These are phyloP conservation scores for Russula brevipes DNA, from an alignment of 768 basidiomycete species.

Conservation along the genomic window DNA sequence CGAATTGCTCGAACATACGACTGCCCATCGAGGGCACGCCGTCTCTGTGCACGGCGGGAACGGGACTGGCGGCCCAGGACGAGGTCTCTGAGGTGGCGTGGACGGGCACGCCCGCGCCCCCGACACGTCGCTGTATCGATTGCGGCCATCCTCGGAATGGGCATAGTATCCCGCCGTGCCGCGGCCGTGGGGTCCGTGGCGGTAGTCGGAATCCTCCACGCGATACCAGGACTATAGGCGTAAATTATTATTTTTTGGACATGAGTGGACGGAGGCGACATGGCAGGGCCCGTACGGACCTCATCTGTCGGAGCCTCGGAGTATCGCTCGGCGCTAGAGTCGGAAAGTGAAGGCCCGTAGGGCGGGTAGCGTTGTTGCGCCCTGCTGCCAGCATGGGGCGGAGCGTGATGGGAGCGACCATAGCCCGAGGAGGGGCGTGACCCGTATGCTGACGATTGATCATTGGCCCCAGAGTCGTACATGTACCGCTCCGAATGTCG, in stretches of 20 bases:
- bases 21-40: neutral
- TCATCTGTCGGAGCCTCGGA: conserved; percentile 2
- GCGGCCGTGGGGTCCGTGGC: neutral
- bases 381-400: neutral
- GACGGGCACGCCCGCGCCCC: neutral
- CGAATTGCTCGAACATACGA: conserved; percentile 24
- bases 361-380: conserved; percentile 7
- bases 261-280: neutral
- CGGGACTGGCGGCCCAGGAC: conserved; percentile 15
- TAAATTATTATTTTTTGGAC: neutral
- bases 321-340: neutral
- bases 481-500: neutral
- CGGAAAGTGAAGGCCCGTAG: neutral
- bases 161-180: conserved; percentile 12
- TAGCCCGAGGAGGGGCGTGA: neutral
- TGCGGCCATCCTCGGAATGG: conserved; percentile 16
- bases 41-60: conserved; percentile 22
- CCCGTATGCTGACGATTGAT: conserved; percentile 1
- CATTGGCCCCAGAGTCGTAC: conserved; percentile 8
- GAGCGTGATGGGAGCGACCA: neutral
- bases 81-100: conserved; percentile 15
- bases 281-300: conserved; percentile 3
- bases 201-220: conserved; percentile 7
- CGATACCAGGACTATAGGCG: conserved; percentile 19
- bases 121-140: conserved; percentile 5